phyloP scores from a whole-genome alignment of 2,329 filamentous ascomycete species.

The Trichoderma guizhouense region DNA sequence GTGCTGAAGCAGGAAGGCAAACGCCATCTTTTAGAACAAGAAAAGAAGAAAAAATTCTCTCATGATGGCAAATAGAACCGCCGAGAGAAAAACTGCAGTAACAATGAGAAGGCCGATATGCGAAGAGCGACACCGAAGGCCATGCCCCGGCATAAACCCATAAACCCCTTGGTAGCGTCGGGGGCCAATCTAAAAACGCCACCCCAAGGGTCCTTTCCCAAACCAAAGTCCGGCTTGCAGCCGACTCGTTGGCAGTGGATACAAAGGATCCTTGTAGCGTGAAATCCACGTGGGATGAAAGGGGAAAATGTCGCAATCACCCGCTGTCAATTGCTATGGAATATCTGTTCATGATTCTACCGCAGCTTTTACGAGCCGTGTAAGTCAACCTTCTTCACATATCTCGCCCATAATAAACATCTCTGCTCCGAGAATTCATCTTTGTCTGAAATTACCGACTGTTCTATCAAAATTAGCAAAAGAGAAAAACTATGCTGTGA shows the following conservation, averaged over 20 bases:
- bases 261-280: not conserved
- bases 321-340: not conserved
- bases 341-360: not conserved
- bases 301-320: not conserved
- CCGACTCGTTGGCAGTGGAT: slow-evolving; percentile 6
- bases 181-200: slow-evolving; percentile 1
- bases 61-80: not conserved
- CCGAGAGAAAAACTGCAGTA: not conserved
- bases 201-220: not conserved
- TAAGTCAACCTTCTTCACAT: not conserved
- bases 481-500: not conserved
- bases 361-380: not conserved
- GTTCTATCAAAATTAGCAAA: not conserved
- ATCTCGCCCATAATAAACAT: not conserved
- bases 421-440: not conserved
- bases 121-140: not conserved
- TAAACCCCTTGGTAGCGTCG: not conserved
- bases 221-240: not conserved
- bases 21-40: slow-evolving; percentile 1
- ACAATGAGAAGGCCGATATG: not conserved
- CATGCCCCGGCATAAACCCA: not conserved
- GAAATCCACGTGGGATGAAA: not conserved
- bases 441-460: not conserved
- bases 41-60: not conserved
- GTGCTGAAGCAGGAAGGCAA: not conserved